A percentile compares a stretch with the other conserved stretches of the same genome.
These are phyloP conservation scores for Pseudoneurospora amorphoporcata DNA, from an alignment of 495 filamentous ascomycete species.

Conservation along the genomic window DNA sequence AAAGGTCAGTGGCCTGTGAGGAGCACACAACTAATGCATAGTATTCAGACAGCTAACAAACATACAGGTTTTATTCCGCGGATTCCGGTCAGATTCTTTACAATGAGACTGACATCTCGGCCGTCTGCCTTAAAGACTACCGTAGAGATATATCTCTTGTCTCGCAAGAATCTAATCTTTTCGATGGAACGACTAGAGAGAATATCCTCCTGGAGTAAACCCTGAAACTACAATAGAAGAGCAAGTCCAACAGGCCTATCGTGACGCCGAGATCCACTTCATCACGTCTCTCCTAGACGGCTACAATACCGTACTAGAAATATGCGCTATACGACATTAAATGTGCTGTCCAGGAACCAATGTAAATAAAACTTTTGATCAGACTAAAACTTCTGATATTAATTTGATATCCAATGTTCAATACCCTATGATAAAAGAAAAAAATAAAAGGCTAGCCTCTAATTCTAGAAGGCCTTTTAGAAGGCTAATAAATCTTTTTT, in stretches of 20 bases:
- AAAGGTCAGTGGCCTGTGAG: slow-evolving; percentile 26
- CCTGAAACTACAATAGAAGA: slow-evolving; percentile 30
- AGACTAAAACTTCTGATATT: too few species aligned
- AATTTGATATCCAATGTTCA: too few species aligned
- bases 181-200: slow-evolving; percentile 49
- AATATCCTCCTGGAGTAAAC: slow-evolving; percentile 46
- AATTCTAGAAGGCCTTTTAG: too few species aligned
- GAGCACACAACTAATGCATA: not conserved
- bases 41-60: slow-evolving; percentile 1
- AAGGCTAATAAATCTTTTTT: too few species aligned
- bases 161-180: slow-evolving; percentile 48
- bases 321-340: too few species aligned
- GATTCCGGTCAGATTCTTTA: slow-evolving; percentile 38
- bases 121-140: slow-evolving; percentile 41
- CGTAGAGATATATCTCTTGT: slow-evolving; percentile 45
- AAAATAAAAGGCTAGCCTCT: too few species aligned
- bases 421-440: too few species aligned
- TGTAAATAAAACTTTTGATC: too few species aligned
- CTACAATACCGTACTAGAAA: too few species aligned
- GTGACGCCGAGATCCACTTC: slow-evolving; percentile 48
- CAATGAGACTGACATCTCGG: slow-evolving; percentile 37
- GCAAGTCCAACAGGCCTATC: slow-evolving; percentile 37
- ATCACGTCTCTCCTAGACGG: slow-evolving; percentile 47
- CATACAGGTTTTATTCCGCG: slow-evolving; percentile 43
- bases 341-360: too few species aligned